Evolutionary conservation across 805 yeast genomes (phyloP).

Genomic region (Sugiyamaella marilandica): DNA sequence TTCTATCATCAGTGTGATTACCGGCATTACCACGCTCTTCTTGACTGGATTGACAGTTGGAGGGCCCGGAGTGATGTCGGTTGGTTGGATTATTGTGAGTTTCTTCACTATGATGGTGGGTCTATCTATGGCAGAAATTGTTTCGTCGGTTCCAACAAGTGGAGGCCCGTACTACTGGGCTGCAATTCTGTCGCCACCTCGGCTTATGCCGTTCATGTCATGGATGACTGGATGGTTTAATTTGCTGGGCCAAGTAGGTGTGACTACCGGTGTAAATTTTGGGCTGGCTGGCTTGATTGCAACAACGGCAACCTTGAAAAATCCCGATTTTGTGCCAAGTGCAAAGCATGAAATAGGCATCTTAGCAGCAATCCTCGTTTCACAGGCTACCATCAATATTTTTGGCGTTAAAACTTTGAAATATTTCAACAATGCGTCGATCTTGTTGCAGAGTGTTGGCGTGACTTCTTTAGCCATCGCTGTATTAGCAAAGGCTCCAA

Average conservation of each 20-base stretch:
- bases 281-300: slow-evolving; percentile 20
- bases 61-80: slow-evolving; percentile 60
- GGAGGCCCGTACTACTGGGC: slow-evolving; percentile 74
- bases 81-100: slow-evolving; percentile 69
- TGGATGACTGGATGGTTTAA: slow-evolving; percentile 28
- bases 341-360: slow-evolving; percentile 32
- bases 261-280: slow-evolving; percentile 21
- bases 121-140: slow-evolving; percentile 60
- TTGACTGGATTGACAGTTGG: slow-evolving; percentile 56
- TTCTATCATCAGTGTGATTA: slow-evolving; percentile 65
- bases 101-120: slow-evolving; percentile 54
- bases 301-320: slow-evolving; percentile 15
- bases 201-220: slow-evolving; percentile 22
- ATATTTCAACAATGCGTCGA: slow-evolving; percentile 55
- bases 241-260: slow-evolving; percentile 22
- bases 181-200: slow-evolving; percentile 24
- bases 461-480: slow-evolving; percentile 41
- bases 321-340: slow-evolving; percentile 16
- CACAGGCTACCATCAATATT: slow-evolving; percentile 51
- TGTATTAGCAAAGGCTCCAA: slow-evolving; percentile 27
- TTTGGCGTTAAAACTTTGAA: slow-evolving; percentile 56
- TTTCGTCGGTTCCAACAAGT: slow-evolving; percentile 66
- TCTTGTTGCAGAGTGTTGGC: slow-evolving; percentile 48
- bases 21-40: slow-evolving; percentile 57
- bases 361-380: slow-evolving; percentile 54